Evolutionary conservation across 208 protist genomes (phyloP).

Genomic region (Trypanosoma conorhini): DNA sequence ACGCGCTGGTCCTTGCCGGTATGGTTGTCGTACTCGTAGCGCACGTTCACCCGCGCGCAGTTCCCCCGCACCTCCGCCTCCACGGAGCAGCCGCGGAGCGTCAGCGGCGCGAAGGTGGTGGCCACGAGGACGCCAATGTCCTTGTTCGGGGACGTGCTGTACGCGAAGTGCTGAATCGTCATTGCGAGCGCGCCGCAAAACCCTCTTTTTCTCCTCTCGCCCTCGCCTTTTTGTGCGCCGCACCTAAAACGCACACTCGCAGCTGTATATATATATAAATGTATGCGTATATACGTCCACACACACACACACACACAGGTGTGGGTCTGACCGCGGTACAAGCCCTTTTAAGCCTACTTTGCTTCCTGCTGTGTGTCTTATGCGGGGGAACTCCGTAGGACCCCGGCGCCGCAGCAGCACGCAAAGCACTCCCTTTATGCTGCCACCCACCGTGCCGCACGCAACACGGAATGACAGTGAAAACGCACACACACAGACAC

Average conservation of each 20-base stretch:
- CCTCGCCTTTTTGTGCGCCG: not conserved
- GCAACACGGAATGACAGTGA: constrained; percentile 1
- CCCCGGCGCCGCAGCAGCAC: not conserved
- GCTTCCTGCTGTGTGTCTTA: not conserved
- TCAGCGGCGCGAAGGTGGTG: constrained; percentile 55
- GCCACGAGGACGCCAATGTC: constrained; percentile 49
- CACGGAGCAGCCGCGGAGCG: constrained; percentile 52
- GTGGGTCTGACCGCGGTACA: too few relatives aligned
- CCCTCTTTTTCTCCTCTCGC: not conserved
- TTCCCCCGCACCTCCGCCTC: constrained; percentile 48
- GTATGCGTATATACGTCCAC: constrained; percentile 1
- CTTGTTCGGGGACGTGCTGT: constrained; percentile 39
- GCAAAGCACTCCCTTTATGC: not conserved
- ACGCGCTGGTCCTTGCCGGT: constrained; percentile 47
- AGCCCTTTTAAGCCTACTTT: not conserved
- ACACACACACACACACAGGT: constrained; percentile 4
- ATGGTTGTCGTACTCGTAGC: constrained; percentile 73
- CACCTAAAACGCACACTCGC: not conserved
- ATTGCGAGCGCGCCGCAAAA: not conserved
- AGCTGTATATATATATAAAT: not conserved
- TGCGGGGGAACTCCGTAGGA: not conserved
- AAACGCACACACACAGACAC: not conserved
- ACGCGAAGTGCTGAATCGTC: constrained; percentile 37
- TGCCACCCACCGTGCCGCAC: not conserved
- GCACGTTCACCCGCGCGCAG: constrained; percentile 54